Evolutionary conservation across 495 filamentous ascomycete species (phyloP).

Genomic region (Podospora comata): DNA sequence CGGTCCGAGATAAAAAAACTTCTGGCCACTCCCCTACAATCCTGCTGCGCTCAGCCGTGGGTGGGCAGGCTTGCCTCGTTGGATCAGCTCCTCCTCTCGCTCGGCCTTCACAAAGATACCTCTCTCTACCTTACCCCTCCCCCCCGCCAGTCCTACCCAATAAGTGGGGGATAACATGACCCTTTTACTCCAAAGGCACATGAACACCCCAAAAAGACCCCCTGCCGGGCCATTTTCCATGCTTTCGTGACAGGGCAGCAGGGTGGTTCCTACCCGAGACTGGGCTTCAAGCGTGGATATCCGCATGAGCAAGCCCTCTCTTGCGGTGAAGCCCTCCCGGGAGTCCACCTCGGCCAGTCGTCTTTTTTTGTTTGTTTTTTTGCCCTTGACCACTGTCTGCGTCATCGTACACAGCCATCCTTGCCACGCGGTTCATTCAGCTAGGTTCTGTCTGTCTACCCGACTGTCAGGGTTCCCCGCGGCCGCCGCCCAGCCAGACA

Average conservation of each 20-base stretch:
- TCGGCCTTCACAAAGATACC: no score
- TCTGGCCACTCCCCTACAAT: neutral
- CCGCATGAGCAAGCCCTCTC: neutral
- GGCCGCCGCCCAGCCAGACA: neutral
- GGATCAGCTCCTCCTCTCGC: neutral
- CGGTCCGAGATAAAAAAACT: constrained; percentile 16
- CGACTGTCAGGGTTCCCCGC: neutral
- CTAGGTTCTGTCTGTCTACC: no score
- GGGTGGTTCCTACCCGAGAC: neutral
- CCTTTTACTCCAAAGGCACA: constrained; percentile 5
- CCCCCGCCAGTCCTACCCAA: constrained; percentile 12
- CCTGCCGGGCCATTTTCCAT: neutral
- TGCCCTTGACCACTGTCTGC: neutral
- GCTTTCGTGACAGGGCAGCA: neutral
- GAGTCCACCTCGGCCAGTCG: neutral
- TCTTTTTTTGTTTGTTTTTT: neutral
- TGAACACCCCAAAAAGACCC: neutral
- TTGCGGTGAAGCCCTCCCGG: neutral
- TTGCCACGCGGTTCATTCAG: neutral
- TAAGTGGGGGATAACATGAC: constrained; percentile 21
- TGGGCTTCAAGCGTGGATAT: neutral
- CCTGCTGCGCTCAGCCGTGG: neutral
- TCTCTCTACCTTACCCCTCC: neutral
- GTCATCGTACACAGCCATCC: neutral
- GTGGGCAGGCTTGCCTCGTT: neutral